These are phyloP conservation scores for Mariannaea sp. DNA, from an alignment of 2,329 filamentous ascomycete genomes.

Conservation along the genomic window DNA sequence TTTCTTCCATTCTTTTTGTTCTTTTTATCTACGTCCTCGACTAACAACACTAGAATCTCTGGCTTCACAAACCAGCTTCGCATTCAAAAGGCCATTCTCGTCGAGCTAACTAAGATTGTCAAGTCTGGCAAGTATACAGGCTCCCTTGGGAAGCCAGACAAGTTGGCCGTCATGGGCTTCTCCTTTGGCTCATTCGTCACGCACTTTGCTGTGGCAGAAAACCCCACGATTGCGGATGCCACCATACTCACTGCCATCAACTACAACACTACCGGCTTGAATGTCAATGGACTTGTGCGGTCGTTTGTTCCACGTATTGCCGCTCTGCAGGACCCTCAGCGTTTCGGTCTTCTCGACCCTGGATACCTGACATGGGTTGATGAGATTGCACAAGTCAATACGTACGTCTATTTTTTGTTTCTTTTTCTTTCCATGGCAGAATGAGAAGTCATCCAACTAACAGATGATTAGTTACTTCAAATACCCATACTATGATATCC, in stretches of 20 bases:
- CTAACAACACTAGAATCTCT: constrained; percentile 15
- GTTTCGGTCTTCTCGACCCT: constrained; percentile 12
- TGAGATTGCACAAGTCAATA: constrained; percentile 18
- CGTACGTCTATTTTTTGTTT: no score
- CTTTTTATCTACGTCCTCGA: no score
- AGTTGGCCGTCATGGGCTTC: constrained; percentile 27
- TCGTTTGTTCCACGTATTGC: constrained; percentile 26
- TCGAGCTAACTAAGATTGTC: constrained; percentile 21
- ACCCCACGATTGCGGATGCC: constrained; percentile 19
- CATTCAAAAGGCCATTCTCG: constrained; percentile 24
- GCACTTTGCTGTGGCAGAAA: constrained; percentile 23
- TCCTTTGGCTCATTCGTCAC: constrained; percentile 27
- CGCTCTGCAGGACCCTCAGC: constrained; percentile 19
- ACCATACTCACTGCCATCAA: constrained; percentile 22
- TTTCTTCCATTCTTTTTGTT: no score
- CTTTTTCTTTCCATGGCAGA: no score
- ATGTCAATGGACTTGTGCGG: constrained; percentile 19
- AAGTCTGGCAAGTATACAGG: constrained; percentile 23
- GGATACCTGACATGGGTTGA: constrained; percentile 27
- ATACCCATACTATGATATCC: constrained; percentile 22
- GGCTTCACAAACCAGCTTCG: constrained; percentile 26
- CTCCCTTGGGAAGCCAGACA: constrained; percentile 16
- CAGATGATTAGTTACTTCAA: constrained; percentile 22
- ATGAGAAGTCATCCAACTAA: neutral
- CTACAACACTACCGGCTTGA: constrained; percentile 22